Evolutionary conservation across 371 early-diverging fungal genomes (phyloP).

Genomic region (Apophysomyces trapeziformis): DNA sequence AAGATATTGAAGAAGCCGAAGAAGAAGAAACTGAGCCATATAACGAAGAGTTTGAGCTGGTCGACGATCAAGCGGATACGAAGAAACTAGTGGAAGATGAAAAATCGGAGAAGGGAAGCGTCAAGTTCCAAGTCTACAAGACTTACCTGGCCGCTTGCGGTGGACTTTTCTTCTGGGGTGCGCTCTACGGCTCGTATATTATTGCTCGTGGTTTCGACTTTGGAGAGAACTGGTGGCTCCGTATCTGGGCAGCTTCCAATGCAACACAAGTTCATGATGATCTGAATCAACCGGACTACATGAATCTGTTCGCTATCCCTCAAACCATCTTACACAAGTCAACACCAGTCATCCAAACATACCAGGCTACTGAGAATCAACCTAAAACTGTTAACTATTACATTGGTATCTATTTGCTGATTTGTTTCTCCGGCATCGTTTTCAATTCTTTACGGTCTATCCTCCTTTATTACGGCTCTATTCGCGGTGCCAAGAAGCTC

Average conservation of each 20-base stretch:
- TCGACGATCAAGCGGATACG: constrained; percentile 27
- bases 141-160: constrained; percentile 71
- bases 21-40: constrained; percentile 19
- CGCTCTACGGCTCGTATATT: constrained; percentile 49
- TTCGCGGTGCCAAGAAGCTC: constrained; percentile 61
- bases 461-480: constrained; percentile 49
- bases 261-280: neutral
- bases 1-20: constrained; percentile 7
- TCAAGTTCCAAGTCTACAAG: constrained; percentile 62
- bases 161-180: constrained; percentile 60
- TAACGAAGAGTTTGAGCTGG: constrained; percentile 30
- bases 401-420: constrained; percentile 29
- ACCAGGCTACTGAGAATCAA: neutral
- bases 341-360: neutral
- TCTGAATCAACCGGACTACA: neutral
- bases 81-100: constrained; percentile 53
- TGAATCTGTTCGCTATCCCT: neutral
- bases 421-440: constrained; percentile 26
- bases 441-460: constrained; percentile 41
- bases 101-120: constrained; percentile 54
- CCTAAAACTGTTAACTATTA: constrained; percentile 35
- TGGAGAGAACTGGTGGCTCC: constrained; percentile 40
- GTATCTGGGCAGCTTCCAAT: constrained; percentile 24
- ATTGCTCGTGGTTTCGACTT: constrained; percentile 52
- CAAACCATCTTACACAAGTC: no score